phyloP scores from a whole-genome alignment of 345 rosid species.

The Eutrema japonicum region DNA sequence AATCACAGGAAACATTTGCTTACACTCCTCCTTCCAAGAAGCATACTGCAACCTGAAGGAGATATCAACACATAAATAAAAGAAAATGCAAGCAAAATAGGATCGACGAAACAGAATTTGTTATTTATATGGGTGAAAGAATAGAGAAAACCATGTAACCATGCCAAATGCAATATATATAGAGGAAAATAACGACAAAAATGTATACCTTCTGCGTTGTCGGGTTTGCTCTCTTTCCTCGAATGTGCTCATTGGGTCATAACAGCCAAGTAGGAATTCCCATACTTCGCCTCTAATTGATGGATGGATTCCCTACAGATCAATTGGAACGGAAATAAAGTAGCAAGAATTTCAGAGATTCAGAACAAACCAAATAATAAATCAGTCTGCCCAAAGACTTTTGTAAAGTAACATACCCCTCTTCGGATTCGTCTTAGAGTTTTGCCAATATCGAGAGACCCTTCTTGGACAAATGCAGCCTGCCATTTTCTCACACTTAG shows the following conservation, averaged over 20 bases:
- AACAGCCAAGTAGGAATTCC: constrained; percentile 96
- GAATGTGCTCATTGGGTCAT: constrained; percentile 80
- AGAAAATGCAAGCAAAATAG: background rate
- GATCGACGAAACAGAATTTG: background rate
- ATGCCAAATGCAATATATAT: background rate
- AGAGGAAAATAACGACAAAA: constrained; percentile 9
- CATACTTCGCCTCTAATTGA: constrained; percentile 98
- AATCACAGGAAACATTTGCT: constrained; percentile 68
- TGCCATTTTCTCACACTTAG: constrained; percentile 93
- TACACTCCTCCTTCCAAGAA: constrained; percentile 82
- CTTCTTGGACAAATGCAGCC: constrained; percentile 77
- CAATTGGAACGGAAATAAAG: background rate
- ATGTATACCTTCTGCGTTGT: constrained; percentile 67
- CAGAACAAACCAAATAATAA: background rate
- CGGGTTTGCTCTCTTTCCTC: constrained; percentile 83
- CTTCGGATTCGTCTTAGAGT: constrained; percentile 78
- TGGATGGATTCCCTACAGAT: constrained; percentile 87
- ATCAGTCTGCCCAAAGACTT: background rate
- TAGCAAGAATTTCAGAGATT: background rate
- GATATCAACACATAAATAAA: constrained; percentile 5
- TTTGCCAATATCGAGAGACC: constrained; percentile 83
- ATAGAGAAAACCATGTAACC: background rate
- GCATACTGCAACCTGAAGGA: constrained; percentile 70
- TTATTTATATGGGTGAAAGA: background rate
- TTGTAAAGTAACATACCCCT: constrained; percentile 61